Percentiles rank a stretch among this genome's conserved stretches.
phyloP scores from a whole-genome alignment of 2,329 filamentous ascomycete species.

The Cryphonectria nitschkei region DNA sequence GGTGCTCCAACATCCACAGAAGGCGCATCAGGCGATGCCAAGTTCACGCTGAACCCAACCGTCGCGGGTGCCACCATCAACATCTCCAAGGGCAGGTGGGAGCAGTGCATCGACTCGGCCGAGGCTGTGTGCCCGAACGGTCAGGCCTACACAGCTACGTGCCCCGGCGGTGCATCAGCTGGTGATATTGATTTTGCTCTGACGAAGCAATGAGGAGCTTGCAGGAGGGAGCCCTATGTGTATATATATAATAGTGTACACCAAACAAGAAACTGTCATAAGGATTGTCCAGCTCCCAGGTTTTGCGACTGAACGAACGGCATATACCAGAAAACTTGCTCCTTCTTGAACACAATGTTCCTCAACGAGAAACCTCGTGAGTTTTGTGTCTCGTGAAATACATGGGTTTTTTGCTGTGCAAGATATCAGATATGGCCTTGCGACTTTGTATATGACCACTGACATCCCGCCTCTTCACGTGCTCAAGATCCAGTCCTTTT shows the following conservation, averaged over 20 bases:
- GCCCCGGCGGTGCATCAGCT: conserved; percentile 50
- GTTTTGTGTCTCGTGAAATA: too few species aligned
- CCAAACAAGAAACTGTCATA: neutral
- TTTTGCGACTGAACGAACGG: neutral
- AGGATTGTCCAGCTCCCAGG: too few species aligned
- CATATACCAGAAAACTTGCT: neutral
- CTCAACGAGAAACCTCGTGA: too few species aligned
- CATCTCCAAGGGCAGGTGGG: conserved; percentile 57
- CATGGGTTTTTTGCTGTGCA: too few species aligned
- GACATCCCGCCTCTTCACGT: neutral
- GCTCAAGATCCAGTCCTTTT: neutral
- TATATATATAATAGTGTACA: neutral
- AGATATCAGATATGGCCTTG: neutral
- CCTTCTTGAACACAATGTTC: neutral
- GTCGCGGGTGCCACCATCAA: conserved; percentile 52
- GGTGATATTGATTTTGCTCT: conserved; percentile 51
- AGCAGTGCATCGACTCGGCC: conserved; percentile 57
- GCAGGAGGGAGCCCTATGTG: neutral
- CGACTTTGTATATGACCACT: neutral
- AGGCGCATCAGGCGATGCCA: conserved; percentile 51
- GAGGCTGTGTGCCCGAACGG: conserved; percentile 55
- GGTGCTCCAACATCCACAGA: conserved; percentile 48
- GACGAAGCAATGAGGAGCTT: conserved; percentile 29
- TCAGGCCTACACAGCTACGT: conserved; percentile 48
- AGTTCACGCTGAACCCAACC: conserved; percentile 50